Base-by-base conservation (phyloP, 1,139 yeast genomes). In the Hyphopichia khmerensis region DNA sequence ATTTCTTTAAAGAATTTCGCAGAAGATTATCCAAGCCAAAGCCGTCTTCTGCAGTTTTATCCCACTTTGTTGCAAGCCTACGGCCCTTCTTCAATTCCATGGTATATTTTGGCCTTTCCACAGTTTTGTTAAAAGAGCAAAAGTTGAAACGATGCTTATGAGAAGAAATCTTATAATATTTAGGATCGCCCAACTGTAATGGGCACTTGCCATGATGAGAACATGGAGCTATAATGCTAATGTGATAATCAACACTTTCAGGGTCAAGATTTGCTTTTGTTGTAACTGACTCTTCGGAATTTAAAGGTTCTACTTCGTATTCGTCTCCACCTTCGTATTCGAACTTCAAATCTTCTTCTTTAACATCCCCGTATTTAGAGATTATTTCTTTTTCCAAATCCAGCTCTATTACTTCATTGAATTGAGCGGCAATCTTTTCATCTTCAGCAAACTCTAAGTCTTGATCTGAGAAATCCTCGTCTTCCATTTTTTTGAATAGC, bases 121-220 rank as follows among this genome's bases (percentile, higher is more conserved):
- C 82, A 18, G 79, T 75, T 49, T 87, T 85, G 40, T 78, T 79
- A 61, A 84, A 91, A 40, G 87, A 80, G 57, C 98, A 90, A 73
- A 91, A 89, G 40, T 72, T 74, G 40, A 86, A 65, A 44, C 80
- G 70, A 49, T 74, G 82, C 43, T 81, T 89, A 45, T 79, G 75
- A 40, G 78, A 73, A n/a, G 83, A 79, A 35, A 77, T 75, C 40
- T 74, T 72, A 54, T 84, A 85, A 50, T 75, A 82, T 35, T 80
- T 80, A 6, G 91, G 89, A 46, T 84, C 86, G 13, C 84, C 83
- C 27, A 82, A 74, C 59, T 90, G 97, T 42, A 93, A 67, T 0
- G 99, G 98, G 56, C 98, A 91, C 51, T 72, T 78, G 24, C 84
- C 79, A 55, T 90, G 97, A 60, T 93, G 98, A 0, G 95, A 67